Evolutionary conservation across 257 asterid species (phyloP).

Genomic region (Solanum sitiens): DNA sequence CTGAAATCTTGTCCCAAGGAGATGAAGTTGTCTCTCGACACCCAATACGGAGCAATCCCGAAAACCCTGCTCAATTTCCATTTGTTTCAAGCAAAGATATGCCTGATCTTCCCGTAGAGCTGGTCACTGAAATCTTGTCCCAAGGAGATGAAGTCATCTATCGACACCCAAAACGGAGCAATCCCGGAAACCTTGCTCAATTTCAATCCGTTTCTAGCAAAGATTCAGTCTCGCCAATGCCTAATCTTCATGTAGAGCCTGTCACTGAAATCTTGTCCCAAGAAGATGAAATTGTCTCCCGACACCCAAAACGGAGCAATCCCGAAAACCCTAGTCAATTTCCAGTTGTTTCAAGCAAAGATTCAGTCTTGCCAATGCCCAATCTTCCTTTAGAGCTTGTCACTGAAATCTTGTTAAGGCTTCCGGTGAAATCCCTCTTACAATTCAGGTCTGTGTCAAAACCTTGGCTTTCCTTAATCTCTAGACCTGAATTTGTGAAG

Average conservation of each 20-base stretch:
- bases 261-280: too few relatives aligned
- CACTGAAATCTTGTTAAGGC: not conserved
- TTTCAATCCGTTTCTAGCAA: not conserved
- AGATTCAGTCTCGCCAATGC: not conserved
- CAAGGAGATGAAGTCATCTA: not conserved
- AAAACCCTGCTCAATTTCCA: not conserved
- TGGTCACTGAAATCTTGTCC: not conserved
- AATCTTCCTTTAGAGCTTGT: not conserved
- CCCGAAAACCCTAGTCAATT: too few relatives aligned
- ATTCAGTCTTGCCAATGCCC: constrained; percentile 36
- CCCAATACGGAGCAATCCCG: not conserved
- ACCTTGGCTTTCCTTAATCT: not conserved
- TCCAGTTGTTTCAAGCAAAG: not conserved
- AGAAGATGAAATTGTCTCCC: too few relatives aligned
- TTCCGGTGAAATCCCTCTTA: not conserved
- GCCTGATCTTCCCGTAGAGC: constrained; percentile 2
- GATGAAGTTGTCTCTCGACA: not conserved
- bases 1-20: not conserved
- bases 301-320: too few relatives aligned
- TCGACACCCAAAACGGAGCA: not conserved
- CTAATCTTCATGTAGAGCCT: too few relatives aligned
- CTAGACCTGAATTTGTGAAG: not conserved
- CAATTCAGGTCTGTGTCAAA: not conserved
- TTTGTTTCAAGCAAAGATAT: constrained; percentile 17
- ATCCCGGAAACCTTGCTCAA: not conserved